Evolutionary conservation across 441 rosid species (phyloP), one percentile per base, ranked within the genome.

Genomic region (Syzygium malaccense): DNA sequence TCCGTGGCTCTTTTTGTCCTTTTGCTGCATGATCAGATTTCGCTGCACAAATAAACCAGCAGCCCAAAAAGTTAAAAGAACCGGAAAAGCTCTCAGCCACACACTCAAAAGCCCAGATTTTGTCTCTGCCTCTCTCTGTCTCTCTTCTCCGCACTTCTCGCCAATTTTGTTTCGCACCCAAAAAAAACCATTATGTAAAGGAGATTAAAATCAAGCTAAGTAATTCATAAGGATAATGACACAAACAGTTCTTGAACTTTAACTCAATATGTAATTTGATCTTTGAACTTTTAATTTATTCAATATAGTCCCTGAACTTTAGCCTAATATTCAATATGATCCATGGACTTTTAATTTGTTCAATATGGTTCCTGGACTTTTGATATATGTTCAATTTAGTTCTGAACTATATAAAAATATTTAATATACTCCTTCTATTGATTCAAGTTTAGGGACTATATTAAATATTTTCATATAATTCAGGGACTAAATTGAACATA

Each of bases 51-150:
- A n/a, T 41, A 55, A 57, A 26, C 79, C 87, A 57, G 71, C 66
- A 48, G 85, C 88, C 88, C 91, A 86, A 89, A 92, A 88, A 49
- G 92, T 25, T 45, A 45, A 89, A 51, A 91, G 91, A 91, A 86
- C 89, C 84, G 87, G 75, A 90, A 57, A 87, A 37, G 83, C 83
- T 45, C 83, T 41, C 80, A 37, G 80, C 3, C 90, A 88, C 58
- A 88, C 78, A 71, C 64, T n/a, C 28, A 62, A 53, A 88, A 92
- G 93, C 86, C 90, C 88, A 79, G 90, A 85, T 66, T 89, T 91
- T 90, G 93, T 92, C 93, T 86, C 57, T 89, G 91, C 87, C 54
- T 55, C 86, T 28, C 55, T 48, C 55, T 90, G 88, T 45, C 48
- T 45, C 48, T 45, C 48, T 7, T 7, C 48, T 88, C 85, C 86